Conservation (phyloP, 257 asterid genomes). For the Solanum boliviense region DNA sequence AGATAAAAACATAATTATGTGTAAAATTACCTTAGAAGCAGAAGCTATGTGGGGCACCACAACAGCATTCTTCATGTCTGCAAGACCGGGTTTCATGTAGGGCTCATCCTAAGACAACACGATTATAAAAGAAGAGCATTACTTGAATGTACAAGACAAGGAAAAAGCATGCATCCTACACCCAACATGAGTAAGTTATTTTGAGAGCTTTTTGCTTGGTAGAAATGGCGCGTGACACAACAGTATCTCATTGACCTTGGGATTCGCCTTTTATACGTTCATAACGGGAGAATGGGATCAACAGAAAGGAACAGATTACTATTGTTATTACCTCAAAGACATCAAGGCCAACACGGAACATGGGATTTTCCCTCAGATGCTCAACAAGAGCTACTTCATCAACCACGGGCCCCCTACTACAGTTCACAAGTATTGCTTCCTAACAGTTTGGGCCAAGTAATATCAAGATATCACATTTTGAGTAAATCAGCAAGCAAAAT, state of each 20-base stretch:
- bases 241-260: background rate
- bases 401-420: constrained; percentile 95
- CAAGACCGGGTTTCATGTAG: constrained; percentile 89
- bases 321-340: constrained; percentile 70
- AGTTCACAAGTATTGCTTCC: constrained; percentile 91
- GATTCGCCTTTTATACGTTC: background rate
- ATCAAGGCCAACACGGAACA: constrained; percentile 99
- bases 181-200: background rate
- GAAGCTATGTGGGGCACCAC: constrained; percentile 97
- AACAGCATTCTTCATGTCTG: constrained; percentile 76
- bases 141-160: background rate
- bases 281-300: background rate
- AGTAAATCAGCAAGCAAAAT: background rate
- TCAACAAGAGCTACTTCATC: constrained; percentile 96
- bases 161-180: background rate
- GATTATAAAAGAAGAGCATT: background rate
- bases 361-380: constrained; percentile 80
- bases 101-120: constrained; percentile 68
- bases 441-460: constrained; percentile 2
- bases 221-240: background rate
- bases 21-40: constrained; percentile 70
- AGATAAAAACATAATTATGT: background rate
- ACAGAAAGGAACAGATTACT: background rate
- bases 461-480: background rate
- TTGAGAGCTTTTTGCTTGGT: background rate